phyloP scores from a whole-genome alignment of 2,329 filamentous ascomycete species.

The Dendryphion nanum region DNA sequence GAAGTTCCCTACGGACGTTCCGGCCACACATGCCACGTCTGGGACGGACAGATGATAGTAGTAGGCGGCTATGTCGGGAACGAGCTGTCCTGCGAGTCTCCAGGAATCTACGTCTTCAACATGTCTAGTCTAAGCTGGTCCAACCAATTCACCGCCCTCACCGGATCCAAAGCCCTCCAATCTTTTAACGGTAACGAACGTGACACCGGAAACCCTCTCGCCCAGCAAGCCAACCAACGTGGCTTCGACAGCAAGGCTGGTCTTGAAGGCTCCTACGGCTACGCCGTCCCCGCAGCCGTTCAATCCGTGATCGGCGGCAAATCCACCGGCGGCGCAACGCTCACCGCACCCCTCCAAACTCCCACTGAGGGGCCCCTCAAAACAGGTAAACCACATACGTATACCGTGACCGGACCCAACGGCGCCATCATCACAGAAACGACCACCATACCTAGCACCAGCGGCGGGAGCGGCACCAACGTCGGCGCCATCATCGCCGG shows the following conservation, averaged over 20 bases:
- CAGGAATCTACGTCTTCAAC: constrained; percentile 76
- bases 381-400: constrained; percentile 67
- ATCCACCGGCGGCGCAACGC: constrained; percentile 65
- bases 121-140: constrained; percentile 68
- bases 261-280: constrained; percentile 62
- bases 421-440: constrained; percentile 42
- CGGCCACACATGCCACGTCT: constrained; percentile 74
- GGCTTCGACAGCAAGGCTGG: constrained; percentile 53
- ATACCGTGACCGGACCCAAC: constrained; percentile 56
- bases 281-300: constrained; percentile 66
- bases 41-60: constrained; percentile 77
- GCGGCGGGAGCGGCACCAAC: constrained; percentile 41
- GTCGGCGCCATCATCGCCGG: constrained; percentile 57
- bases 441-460: constrained; percentile 17
- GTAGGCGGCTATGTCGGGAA: constrained; percentile 69
- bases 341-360: constrained; percentile 60
- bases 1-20: constrained; percentile 58
- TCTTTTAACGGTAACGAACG: constrained; percentile 19
- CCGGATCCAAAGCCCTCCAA: constrained; percentile 53
- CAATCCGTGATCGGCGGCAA: constrained; percentile 66
- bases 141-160: constrained; percentile 64
- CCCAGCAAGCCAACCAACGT: constrained; percentile 53
- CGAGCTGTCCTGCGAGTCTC: constrained; percentile 62
- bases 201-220: constrained; percentile 45
- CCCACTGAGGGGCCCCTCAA: constrained; percentile 69